phyloP scores from a whole-genome alignment of 176 grass and related monocot species.

The Paspalum vaginatum region DNA sequence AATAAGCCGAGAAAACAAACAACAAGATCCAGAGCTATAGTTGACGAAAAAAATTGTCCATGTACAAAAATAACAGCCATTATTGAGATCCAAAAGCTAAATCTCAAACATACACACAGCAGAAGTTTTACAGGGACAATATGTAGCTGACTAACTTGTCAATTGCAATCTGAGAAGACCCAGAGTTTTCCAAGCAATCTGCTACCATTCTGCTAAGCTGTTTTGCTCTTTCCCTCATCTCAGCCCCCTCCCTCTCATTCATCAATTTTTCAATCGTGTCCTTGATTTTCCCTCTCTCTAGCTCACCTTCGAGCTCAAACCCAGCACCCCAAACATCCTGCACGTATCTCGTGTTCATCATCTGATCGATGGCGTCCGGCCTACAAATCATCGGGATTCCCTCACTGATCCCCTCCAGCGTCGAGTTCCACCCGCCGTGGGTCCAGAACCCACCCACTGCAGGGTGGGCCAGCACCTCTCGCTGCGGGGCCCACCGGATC shows the following conservation, averaged over 20 bases:
- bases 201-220: not conserved
- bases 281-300: conserved; percentile 10
- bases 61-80: not conserved
- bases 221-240: conserved; percentile 17
- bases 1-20: too few relatives aligned
- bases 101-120: not conserved
- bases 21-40: not conserved
- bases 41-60: too few relatives aligned
- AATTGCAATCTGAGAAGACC: conserved; percentile 19
- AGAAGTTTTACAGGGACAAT: not conserved
- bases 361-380: conserved; percentile 45
- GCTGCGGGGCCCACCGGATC: conserved; percentile 50
- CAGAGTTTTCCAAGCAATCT: not conserved
- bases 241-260: conserved; percentile 18
- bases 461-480: conserved; percentile 35
- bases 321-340: conserved; percentile 20
- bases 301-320: conserved; percentile 23
- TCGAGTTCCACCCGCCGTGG: conserved; percentile 57
- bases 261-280: not conserved
- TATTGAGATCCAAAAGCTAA: not conserved
- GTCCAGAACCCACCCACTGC: conserved; percentile 50
- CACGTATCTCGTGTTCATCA: conserved; percentile 41
- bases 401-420: conserved; percentile 17
- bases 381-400: conserved; percentile 47
- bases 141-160: conserved; percentile 9